A percentile compares a stretch with the other conserved stretches of the same genome.
Evolutionary conservation across 2,329 filamentous ascomycete genomes (phyloP).

Genomic region (Aureobasidium sp.): DNA sequence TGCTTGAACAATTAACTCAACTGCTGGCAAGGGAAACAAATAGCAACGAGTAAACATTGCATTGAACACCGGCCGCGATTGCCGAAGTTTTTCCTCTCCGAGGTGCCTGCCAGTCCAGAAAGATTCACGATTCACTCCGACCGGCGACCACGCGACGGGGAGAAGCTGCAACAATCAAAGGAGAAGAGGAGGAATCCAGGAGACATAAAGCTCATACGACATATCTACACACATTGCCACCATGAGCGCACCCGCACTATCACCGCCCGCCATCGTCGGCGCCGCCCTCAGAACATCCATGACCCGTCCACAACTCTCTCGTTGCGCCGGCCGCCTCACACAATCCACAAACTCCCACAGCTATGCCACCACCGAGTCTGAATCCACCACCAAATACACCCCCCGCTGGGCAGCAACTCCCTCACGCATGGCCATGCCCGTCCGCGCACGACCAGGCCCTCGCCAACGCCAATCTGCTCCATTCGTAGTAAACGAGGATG

Average conservation of each 20-base stretch:
- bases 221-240: not conserved
- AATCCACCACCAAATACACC: constrained; percentile 18
- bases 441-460: constrained; percentile 43
- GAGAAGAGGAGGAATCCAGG: not conserved
- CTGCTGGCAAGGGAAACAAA: not conserved
- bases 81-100: not conserved
- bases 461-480: constrained; percentile 42
- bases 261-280: constrained; percentile 14
- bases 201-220: not conserved
- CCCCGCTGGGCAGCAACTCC: constrained; percentile 46
- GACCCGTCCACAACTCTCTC: constrained; percentile 15
- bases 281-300: constrained; percentile 25
- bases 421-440: constrained; percentile 37
- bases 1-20: not conserved
- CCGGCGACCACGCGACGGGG: not conserved
- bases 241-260: constrained; percentile 10
- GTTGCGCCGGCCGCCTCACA: constrained; percentile 13
- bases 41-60: not conserved
- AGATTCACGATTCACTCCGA: constrained; percentile 1
- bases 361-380: constrained; percentile 22
- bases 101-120: not conserved
- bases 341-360: not conserved
- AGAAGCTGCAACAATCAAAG: not conserved
- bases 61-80: not conserved
- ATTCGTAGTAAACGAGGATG: constrained; percentile 69